Evolutionary conservation across 108 stramenopile genomes (phyloP).

Genomic region (Cyclotella baltica): DNA sequence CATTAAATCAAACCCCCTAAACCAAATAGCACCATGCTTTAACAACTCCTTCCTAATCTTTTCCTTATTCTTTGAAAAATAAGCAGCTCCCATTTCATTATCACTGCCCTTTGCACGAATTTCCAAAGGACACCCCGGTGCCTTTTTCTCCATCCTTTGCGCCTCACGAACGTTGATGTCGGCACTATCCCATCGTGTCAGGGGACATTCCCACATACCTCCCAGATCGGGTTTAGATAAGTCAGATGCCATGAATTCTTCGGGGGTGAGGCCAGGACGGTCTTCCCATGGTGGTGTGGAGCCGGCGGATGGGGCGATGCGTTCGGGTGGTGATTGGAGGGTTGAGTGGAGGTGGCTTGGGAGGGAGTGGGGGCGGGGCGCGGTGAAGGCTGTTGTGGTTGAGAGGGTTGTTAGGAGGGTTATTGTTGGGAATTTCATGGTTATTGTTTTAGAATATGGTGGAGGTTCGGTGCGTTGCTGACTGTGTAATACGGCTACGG

Average conservation of each 20-base stretch:
- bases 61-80: slow-evolving; percentile 74
- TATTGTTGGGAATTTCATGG: slow-evolving; percentile 61
- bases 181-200: slow-evolving; percentile 86
- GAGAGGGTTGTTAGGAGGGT: slow-evolving; percentile 43
- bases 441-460: slow-evolving; percentile 5
- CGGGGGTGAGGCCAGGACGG: slow-evolving; percentile 61
- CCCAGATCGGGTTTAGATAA: slow-evolving; percentile 70
- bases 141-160: slow-evolving; percentile 64
- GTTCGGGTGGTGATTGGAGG: slow-evolving; percentile 53
- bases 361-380: slow-evolving; percentile 14
- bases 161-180: slow-evolving; percentile 70
- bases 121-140: slow-evolving; percentile 74
- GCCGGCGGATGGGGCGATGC: slow-evolving; percentile 80
- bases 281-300: slow-evolving; percentile 83
- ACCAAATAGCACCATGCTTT: slow-evolving; percentile 87
- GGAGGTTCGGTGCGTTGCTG: not conserved
- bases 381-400: slow-evolving; percentile 34
- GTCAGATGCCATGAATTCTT: slow-evolving; percentile 80
- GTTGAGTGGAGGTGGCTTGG: slow-evolving; percentile 25
- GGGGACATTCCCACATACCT: slow-evolving; percentile 90
- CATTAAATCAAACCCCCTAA: slow-evolving; percentile 89
- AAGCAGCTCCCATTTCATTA: slow-evolving; percentile 72
- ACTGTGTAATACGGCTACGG: no score
- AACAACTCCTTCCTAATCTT: slow-evolving; percentile 68
- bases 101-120: slow-evolving; percentile 65